A percentile compares a stretch with the other conserved stretches of the same genome.
These are phyloP conservation scores for Pichia cephalocereana DNA, from an alignment of 805 yeast genomes.

Conservation along the genomic window DNA sequence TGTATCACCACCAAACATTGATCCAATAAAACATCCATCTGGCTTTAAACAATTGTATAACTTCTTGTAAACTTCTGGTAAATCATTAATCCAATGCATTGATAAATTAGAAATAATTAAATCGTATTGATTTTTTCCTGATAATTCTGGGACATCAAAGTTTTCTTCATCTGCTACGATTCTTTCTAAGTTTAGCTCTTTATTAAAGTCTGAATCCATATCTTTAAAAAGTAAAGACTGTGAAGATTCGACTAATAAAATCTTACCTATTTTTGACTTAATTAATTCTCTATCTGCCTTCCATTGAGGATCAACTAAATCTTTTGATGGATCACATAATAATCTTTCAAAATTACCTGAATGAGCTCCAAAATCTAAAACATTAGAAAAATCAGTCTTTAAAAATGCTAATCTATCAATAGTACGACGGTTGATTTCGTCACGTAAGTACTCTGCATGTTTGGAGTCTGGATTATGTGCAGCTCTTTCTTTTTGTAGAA, in stretches of 20 bases:
- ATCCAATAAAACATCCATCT: slow-evolving; percentile 75
- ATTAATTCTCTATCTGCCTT: slow-evolving; percentile 47
- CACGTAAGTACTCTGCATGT: slow-evolving; percentile 61
- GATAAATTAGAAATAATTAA: slow-evolving; percentile 67
- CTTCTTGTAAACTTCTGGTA: slow-evolving; percentile 54
- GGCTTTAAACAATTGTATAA: slow-evolving; percentile 57
- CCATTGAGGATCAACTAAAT: slow-evolving; percentile 29
- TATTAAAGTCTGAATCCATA: slow-evolving; percentile 34
- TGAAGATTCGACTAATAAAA: slow-evolving; percentile 64
- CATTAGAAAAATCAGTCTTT: slow-evolving; percentile 48
- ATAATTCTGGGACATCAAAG: slow-evolving; percentile 35
- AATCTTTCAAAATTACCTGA: slow-evolving; percentile 44
- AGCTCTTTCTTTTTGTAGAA: slow-evolving; percentile 49
- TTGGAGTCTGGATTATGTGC: slow-evolving; percentile 37
- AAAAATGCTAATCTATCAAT: slow-evolving; percentile 70
- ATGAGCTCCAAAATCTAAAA: slow-evolving; percentile 67
- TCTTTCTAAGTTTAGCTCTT: slow-evolving; percentile 37
- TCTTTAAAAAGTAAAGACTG: slow-evolving; percentile 45
- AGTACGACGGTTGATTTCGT: slow-evolving; percentile 64
- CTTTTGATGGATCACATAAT: slow-evolving; percentile 29
- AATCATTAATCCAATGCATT: slow-evolving; percentile 79
- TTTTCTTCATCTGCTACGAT: slow-evolving; percentile 61
- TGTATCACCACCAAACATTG: slow-evolving; percentile 79
- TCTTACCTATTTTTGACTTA: slow-evolving; percentile 39
- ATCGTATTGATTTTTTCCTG: slow-evolving; percentile 39